A percentile compares a stretch with the other conserved stretches of the same genome.
phyloP scores from a whole-genome alignment of 257 asterid species.

The Penstemon eatonii region DNA sequence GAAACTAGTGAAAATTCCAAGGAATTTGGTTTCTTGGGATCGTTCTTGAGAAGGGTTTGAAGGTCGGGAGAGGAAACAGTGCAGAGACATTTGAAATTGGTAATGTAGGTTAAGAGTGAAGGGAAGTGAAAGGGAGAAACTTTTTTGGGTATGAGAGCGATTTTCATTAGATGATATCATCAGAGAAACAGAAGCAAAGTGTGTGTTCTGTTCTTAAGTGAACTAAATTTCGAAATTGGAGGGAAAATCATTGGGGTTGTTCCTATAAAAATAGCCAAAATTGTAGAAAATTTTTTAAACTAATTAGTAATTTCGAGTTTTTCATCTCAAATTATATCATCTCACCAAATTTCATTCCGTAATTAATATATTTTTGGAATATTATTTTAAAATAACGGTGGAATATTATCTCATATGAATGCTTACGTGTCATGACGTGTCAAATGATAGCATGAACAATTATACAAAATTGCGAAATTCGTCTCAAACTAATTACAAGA shows the following conservation, averaged over 20 bases:
- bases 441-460: no score
- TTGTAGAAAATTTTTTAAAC: neutral
- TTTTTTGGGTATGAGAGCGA: conserved; percentile 29
- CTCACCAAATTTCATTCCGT: no score
- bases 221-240: neutral
- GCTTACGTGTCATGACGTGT: no score
- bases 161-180: conserved; percentile 45
- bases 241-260: neutral
- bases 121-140: conserved; percentile 4
- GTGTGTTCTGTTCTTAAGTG: neutral
- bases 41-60: conserved; percentile 36
- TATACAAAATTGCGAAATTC: no score
- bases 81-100: conserved; percentile 38
- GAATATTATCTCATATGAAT: no score
- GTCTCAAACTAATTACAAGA: no score
- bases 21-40: conserved; percentile 32
- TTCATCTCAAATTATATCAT: no score
- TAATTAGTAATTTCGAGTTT: no score
- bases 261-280: neutral
- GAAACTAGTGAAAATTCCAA: conserved; percentile 53
- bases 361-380: no score
- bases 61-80: conserved; percentile 29
- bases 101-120: conserved; percentile 20
- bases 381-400: no score
- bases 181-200: neutral